Base-by-base conservation (phyloP, 2,329 filamentous ascomycete genomes). In the Penicillium sp. region DNA sequence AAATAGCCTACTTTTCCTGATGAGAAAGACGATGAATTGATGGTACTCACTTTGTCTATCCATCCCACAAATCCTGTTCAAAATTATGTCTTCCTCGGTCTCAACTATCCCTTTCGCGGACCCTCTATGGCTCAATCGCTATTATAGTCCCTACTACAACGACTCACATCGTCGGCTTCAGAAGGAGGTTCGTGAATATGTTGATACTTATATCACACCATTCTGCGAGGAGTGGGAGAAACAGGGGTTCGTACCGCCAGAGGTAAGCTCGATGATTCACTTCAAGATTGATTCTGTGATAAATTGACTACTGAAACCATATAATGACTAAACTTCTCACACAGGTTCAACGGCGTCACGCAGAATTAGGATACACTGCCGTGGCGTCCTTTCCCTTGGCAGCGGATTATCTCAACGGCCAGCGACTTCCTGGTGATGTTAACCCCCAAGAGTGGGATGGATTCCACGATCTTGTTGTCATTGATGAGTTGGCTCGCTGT, bases 391-490 rank as follows among this genome's bases (percentile, higher is more conserved):
- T 65, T 16, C 68, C 68, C 1, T 52, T 71, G 3, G 64, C 68
- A 1, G 61, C 40, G 0, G 55, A 62, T 25, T 62, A 69, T 52
- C 45, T 71, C 1, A 19, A 60, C 2, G 61, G 61, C n/a, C 67
- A 71, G 48, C 59, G 59, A 2, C 67, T 74, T 8, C 71, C 72
- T 0, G 72, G 65, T 0, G 66, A 69, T 22, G 71, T 78, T 33
- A 62, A 69, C 5, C 62, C 73, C 0, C 59, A 65, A 1, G 67
- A 77, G 42, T 73, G 78, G 58, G 76, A 80, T 52, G 68, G 68
- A 0, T 80, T 79, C 58, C 77, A 79, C 54, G 67, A 71, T 38
- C 49, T 79, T 46, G 69, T 79, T 38, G 62, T 79, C 28, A 72
- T 70, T 13, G 76, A 79, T 48, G 78, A 79, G 63, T 52, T 71